These are phyloP conservation scores for Tilletia caries DNA, from an alignment of 1,284 basidiomycete genomes.

Conservation along the genomic window DNA sequence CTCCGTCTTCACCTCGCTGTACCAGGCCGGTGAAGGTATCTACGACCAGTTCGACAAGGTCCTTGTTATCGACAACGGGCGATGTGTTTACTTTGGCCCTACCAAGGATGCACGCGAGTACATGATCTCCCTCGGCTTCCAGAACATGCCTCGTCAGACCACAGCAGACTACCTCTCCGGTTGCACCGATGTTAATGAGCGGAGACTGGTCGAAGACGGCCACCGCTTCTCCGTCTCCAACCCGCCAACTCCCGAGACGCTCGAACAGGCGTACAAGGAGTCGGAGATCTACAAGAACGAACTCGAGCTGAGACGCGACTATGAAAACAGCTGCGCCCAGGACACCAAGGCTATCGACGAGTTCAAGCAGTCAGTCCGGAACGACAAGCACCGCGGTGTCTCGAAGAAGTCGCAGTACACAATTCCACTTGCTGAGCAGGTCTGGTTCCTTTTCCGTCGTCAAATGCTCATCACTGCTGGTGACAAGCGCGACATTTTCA, in stretches of 20 bases:
- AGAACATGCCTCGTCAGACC: conserved; percentile 67
- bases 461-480: conserved; percentile 76
- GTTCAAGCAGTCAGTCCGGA: conserved; percentile 71
- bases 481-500: conserved; percentile 73
- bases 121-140: conserved; percentile 49
- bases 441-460: conserved; percentile 65
- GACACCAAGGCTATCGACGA: conserved; percentile 63
- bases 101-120: conserved; percentile 38
- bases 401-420: conserved; percentile 82
- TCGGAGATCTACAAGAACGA: conserved; percentile 62
- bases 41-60: conserved; percentile 63
- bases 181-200: conserved; percentile 39
- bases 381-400: conserved; percentile 78
- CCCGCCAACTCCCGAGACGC: conserved; percentile 68
- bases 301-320: conserved; percentile 60
- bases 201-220: conserved; percentile 64
- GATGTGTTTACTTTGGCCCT: conserved; percentile 48
- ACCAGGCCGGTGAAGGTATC: conserved; percentile 61
- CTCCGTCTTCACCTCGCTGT: conserved; percentile 75
- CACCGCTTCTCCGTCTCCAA: conserved; percentile 63
- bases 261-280: conserved; percentile 68
- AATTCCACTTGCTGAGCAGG: conserved; percentile 60
- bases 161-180: conserved; percentile 45
- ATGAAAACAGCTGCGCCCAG: conserved; percentile 65
- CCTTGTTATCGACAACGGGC: conserved; percentile 48